phyloP scores from a whole-genome alignment of 2,329 filamentous ascomycete genomes.

The Myriangium duriaei region DNA sequence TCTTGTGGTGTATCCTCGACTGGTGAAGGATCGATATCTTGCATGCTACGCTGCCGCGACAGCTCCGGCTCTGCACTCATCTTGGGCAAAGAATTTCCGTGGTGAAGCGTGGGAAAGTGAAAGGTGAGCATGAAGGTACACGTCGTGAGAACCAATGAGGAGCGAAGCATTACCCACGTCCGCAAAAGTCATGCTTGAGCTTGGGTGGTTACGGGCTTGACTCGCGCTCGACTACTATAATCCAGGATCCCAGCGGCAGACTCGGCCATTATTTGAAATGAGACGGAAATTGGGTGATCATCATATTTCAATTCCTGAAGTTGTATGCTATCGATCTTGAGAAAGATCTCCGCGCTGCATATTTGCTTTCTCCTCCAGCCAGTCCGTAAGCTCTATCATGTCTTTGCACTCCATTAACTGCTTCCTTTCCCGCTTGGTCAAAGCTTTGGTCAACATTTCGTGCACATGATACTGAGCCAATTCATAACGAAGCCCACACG shows the following conservation, averaged over 20 bases:
- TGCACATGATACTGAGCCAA: constrained; percentile 52
- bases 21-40: constrained; percentile 70
- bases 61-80: constrained; percentile 16
- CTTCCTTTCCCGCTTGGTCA: constrained; percentile 45
- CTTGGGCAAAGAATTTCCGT: not conserved
- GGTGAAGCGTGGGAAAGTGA: not conserved
- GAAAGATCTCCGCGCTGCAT: constrained; percentile 6
- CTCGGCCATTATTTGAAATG: too few species aligned
- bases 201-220: too few species aligned
- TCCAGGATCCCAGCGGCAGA: too few species aligned
- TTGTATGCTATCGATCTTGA: not conserved
- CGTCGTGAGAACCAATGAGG: too few species aligned
- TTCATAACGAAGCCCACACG: constrained; percentile 30
- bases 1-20: constrained; percentile 45
- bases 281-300: too few species aligned
- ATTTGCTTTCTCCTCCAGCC: constrained; percentile 20
- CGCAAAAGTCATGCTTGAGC: too few species aligned
- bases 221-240: too few species aligned
- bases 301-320: too few species aligned
- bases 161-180: too few species aligned
- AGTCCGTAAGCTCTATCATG: constrained; percentile 23
- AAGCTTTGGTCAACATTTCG: constrained; percentile 50
- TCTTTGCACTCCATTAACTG: constrained; percentile 36
- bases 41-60: constrained; percentile 33
- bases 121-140: not conserved